Conservation (phyloP, 805 yeast genomes). For the Ogataea pignaliae region DNA sequence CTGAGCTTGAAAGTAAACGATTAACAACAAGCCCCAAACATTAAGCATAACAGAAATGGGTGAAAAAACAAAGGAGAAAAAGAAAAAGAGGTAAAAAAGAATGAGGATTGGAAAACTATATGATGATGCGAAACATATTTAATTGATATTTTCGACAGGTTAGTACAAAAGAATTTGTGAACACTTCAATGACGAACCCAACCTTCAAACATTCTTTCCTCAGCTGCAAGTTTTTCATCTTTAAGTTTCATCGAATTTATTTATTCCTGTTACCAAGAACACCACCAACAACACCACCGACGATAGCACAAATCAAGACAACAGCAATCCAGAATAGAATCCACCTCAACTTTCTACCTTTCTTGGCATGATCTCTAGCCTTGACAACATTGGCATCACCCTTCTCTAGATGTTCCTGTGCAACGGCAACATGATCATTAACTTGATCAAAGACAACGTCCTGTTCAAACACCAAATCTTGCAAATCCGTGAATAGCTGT, state of each 20-base stretch:
- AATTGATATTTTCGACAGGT: too few relatives aligned
- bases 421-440: constrained; percentile 73
- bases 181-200: too few relatives aligned
- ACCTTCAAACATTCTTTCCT: not conserved
- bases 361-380: constrained; percentile 83
- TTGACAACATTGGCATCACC: constrained; percentile 92
- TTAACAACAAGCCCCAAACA: too few relatives aligned
- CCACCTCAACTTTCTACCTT: constrained; percentile 87
- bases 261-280: constrained; percentile 30
- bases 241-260: not conserved
- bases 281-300: constrained; percentile 64
- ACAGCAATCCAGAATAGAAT: constrained; percentile 71
- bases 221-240: not conserved
- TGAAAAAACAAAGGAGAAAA: too few relatives aligned
- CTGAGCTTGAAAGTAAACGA: too few relatives aligned
- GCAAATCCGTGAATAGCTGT: constrained; percentile 94
- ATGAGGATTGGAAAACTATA: too few relatives aligned
- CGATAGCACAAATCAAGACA: constrained; percentile 57
- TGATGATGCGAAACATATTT: too few relatives aligned
- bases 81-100: too few relatives aligned
- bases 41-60: too few relatives aligned
- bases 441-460: constrained; percentile 81
- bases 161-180: too few relatives aligned
- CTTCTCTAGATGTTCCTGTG: constrained; percentile 86
- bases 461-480: constrained; percentile 92